Conservation (phyloP, 371 early-diverging fungal species). For the Coemansia sp. region DNA sequence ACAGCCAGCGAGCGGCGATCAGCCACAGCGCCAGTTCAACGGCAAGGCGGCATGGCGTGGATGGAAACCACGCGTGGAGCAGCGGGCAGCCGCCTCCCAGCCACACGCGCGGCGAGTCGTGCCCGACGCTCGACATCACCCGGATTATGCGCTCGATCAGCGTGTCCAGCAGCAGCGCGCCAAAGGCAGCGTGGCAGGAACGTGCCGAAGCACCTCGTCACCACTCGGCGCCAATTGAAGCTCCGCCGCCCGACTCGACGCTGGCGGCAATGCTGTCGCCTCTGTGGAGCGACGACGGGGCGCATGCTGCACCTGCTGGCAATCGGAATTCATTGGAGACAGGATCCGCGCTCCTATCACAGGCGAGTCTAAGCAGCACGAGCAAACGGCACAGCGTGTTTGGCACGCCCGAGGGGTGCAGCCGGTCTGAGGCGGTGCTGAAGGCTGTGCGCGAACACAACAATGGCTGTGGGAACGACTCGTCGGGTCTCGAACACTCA, state of each 20-base stretch:
- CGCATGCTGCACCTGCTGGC: slow-evolving; percentile 6
- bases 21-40: slow-evolving; percentile 12
- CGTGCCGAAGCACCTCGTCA: neutral
- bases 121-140: slow-evolving; percentile 42
- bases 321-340: slow-evolving; percentile 1
- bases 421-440: neutral
- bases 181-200: slow-evolving; percentile 4
- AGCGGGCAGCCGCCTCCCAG: slow-evolving; percentile 31
- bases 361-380: neutral
- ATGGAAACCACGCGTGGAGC: slow-evolving; percentile 1
- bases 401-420: neutral
- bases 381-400: slow-evolving; percentile 3
- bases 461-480: neutral
- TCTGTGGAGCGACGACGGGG: slow-evolving; percentile 13
- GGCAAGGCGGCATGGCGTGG: slow-evolving; percentile 1
- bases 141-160: slow-evolving; percentile 49
- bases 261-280: slow-evolving; percentile 11
- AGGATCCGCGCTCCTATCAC: neutral
- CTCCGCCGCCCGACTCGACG: slow-evolving; percentile 5
- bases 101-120: slow-evolving; percentile 40
- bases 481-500: neutral
- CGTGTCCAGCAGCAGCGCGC: slow-evolving; percentile 18
- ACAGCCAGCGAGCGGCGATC: slow-evolving; percentile 35
- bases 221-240: slow-evolving; percentile 3
- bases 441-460: slow-evolving; percentile 1